Evolutionary conservation across 176 grass and related monocot species (phyloP).

Genomic region (Oryza glumipatula): DNA sequence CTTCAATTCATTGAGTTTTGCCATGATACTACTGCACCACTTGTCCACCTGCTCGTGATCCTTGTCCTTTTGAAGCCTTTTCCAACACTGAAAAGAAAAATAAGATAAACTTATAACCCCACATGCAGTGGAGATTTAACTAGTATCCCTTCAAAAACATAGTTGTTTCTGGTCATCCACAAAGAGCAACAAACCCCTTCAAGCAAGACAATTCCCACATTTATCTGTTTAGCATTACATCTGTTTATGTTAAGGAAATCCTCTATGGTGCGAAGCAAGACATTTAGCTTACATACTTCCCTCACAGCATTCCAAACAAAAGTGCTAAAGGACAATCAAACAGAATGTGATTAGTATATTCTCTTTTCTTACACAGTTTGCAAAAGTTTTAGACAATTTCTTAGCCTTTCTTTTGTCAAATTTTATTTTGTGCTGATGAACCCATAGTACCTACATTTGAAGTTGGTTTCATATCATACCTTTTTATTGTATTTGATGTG

Average conservation of each 20-base stretch:
- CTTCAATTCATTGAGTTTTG: neutral
- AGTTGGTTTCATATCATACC: neutral
- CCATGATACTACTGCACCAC: neutral
- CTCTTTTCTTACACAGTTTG: neutral
- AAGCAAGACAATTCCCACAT: neutral
- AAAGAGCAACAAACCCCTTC: neutral
- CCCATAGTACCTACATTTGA: neutral
- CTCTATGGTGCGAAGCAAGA: neutral
- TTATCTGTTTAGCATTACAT: neutral
- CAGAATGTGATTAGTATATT: neutral
- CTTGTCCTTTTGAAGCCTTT: neutral
- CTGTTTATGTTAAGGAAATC: neutral
- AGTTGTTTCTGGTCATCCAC: too few species aligned
- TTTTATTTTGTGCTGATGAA: neutral
- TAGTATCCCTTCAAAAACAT: neutral
- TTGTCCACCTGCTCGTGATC: neutral
- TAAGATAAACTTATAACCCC: neutral
- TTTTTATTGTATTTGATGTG: neutral
- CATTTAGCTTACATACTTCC: neutral
- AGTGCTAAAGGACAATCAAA: neutral
- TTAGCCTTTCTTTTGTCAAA: neutral
- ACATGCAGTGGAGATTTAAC: neutral
- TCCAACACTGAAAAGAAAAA: neutral
- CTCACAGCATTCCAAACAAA: neutral
- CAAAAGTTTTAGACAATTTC: neutral